phyloP scores from a whole-genome alignment of 768 basidiomycete species.

The Suillus bovinus region DNA sequence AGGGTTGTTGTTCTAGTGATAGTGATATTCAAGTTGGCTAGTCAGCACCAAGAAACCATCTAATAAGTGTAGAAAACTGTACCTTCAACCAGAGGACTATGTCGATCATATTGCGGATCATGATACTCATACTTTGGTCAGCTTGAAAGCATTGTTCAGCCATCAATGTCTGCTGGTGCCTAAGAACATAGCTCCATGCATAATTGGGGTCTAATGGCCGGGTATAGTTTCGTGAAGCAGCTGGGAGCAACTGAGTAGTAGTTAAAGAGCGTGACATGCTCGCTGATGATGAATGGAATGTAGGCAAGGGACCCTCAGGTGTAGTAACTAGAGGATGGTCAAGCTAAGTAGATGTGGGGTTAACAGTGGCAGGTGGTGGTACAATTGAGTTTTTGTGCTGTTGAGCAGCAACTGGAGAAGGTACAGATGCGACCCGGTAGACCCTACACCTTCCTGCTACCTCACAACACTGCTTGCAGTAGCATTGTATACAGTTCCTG shows the following conservation, averaged over 20 bases:
- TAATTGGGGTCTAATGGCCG: not conserved
- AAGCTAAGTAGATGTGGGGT: not conserved
- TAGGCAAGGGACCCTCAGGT: no score
- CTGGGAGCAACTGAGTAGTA: not conserved
- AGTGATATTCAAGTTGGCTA: not conserved
- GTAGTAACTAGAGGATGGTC: not conserved
- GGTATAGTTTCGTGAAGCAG: not conserved
- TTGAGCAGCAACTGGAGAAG: not conserved
- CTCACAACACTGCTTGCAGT: constrained; percentile 1
- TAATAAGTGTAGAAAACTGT: not conserved
- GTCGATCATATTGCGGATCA: not conserved
- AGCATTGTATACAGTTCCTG: not conserved
- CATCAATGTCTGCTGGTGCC: not conserved
- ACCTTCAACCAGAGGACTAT: not conserved
- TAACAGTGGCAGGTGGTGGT: not conserved
- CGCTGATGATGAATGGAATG: not conserved
- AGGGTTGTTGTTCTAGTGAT: not conserved
- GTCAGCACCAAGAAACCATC: not conserved
- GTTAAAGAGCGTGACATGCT: not conserved
- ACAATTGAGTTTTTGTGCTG: not conserved
- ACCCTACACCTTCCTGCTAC: not conserved
- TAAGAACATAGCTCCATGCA: not conserved
- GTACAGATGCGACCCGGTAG: not conserved
- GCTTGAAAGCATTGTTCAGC: not conserved
- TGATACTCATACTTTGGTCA: not conserved